Percentiles rank a stretch among this genome's conserved stretches.
phyloP scores from a whole-genome alignment of 805 yeast genomes.

The Yarrowia deformans region DNA sequence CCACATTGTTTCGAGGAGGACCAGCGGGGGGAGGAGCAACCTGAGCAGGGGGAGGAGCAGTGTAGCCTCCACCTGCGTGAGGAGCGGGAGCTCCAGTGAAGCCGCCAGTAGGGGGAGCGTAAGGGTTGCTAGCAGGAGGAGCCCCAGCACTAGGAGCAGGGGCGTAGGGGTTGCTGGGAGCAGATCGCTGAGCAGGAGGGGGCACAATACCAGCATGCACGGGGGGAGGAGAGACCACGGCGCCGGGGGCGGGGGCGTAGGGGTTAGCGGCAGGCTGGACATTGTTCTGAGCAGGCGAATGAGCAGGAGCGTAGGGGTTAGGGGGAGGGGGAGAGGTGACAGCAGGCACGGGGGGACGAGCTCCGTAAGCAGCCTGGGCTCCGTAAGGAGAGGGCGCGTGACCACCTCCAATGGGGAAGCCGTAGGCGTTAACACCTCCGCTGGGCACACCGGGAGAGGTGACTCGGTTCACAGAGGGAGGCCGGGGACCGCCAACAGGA shows the following conservation, averaged over 20 bases:
- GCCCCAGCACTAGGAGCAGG: slow-evolving; percentile 49
- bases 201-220: slow-evolving; percentile 50
- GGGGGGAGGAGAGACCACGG: slow-evolving; percentile 62
- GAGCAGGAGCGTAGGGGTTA: slow-evolving; percentile 45
- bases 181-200: slow-evolving; percentile 46
- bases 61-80: slow-evolving; percentile 24
- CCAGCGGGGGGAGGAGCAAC: slow-evolving; percentile 44
- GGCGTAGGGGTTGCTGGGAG: slow-evolving; percentile 51
- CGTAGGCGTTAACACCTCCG: slow-evolving; percentile 36
- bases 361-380: slow-evolving; percentile 34
- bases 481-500: slow-evolving; percentile 45
- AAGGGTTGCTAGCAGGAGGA: slow-evolving; percentile 53
- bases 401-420: slow-evolving; percentile 36
- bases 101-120: slow-evolving; percentile 48
- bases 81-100: slow-evolving; percentile 39
- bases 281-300: slow-evolving; percentile 47
- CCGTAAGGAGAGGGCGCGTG: slow-evolving; percentile 22
- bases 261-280: slow-evolving; percentile 41
- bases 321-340: slow-evolving; percentile 40
- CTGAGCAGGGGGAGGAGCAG: slow-evolving; percentile 43
- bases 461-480: slow-evolving; percentile 21
- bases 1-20: slow-evolving; percentile 39
- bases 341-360: slow-evolving; percentile 24
- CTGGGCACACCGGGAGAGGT: slow-evolving; percentile 23
- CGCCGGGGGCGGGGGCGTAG: slow-evolving; percentile 43